Evolutionary conservation across 257 asterid species (phyloP).

Genomic region (Agastache rugosa): DNA sequence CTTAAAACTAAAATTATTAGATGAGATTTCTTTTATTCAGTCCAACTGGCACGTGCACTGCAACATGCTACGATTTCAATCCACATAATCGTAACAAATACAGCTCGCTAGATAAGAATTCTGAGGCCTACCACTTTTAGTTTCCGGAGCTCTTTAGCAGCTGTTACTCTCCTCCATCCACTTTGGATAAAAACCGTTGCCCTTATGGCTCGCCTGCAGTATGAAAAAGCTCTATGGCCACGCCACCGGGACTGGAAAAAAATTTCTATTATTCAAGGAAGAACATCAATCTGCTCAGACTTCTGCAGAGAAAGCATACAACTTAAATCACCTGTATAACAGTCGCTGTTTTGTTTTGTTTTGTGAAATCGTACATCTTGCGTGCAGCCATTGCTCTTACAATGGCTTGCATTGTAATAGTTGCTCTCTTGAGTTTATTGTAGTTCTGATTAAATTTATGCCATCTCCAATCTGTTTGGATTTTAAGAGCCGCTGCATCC

Average conservation of each 20-base stretch:
- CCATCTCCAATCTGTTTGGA: conserved; percentile 81
- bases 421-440: conserved; percentile 51
- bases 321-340: conserved; percentile 68
- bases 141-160: conserved; percentile 75
- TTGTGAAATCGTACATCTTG: conserved; percentile 51
- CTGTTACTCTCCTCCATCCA: conserved; percentile 89
- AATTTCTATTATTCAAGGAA: conserved; percentile 37
- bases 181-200: conserved; percentile 77
- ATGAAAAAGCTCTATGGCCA: conserved; percentile 64
- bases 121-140: conserved; percentile 68
- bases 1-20: conserved; percentile 18
- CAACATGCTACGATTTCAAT: conserved; percentile 14
- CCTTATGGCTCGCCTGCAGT: conserved; percentile 63
- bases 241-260: conserved; percentile 83
- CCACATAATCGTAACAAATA: conserved; percentile 11
- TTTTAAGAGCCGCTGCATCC: conserved; percentile 76
- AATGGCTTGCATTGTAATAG: conserved; percentile 63
- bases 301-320: conserved; percentile 34
- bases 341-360: conserved; percentile 63
- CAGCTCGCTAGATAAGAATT: conserved; percentile 18
- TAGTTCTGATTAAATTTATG: conserved; percentile 64
- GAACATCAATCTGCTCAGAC: conserved; percentile 27
- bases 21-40: conserved; percentile 23
- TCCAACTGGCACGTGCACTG: not conserved
- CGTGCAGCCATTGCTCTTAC: conserved; percentile 72